A percentile compares a stretch with the other conserved stretches of the same genome.
These are phyloP conservation scores for Naematelia encephala DNA, from an alignment of 768 basidiomycete genomes.

Conservation along the genomic window DNA sequence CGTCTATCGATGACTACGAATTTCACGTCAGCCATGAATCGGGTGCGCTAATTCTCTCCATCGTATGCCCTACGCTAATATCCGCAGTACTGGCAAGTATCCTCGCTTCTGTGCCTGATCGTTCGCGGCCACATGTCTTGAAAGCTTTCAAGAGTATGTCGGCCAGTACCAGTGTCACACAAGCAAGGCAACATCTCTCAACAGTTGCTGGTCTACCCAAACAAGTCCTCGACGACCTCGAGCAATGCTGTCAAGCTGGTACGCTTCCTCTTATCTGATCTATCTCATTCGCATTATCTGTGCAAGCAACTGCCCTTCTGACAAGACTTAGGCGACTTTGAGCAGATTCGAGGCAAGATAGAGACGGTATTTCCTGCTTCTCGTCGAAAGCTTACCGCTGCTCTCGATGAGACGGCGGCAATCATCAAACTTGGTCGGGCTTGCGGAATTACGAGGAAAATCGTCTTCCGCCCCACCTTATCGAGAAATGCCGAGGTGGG, in stretches of 20 bases:
- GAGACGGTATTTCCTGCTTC: slow-evolving; percentile 26
- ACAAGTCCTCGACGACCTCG: slow-evolving; percentile 38
- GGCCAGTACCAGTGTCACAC: neutral
- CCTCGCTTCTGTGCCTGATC: slow-evolving; percentile 28
- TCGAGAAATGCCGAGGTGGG: slow-evolving; percentile 39
- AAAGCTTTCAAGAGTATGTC: slow-evolving; percentile 27
- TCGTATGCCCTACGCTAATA: neutral
- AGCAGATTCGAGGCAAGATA: slow-evolving; percentile 22
- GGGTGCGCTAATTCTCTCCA: slow-evolving; percentile 13
- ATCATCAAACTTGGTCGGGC: slow-evolving; percentile 35
- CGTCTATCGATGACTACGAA: slow-evolving; percentile 38
- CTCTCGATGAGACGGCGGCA: slow-evolving; percentile 31
- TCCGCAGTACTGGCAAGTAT: slow-evolving; percentile 27
- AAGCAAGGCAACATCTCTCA: slow-evolving; percentile 11
- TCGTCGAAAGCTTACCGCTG: slow-evolving; percentile 20
- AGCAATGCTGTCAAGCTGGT: slow-evolving; percentile 44
- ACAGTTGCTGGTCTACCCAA: slow-evolving; percentile 26
- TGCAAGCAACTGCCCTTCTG: neutral
- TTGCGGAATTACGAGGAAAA: slow-evolving; percentile 29
- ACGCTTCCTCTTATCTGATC: slow-evolving; percentile 2
- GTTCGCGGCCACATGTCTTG: slow-evolving; percentile 20
- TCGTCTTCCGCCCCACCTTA: slow-evolving; percentile 43
- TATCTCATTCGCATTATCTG: neutral
- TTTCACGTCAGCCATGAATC: slow-evolving; percentile 46
- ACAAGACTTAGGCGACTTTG: slow-evolving; percentile 26